These are phyloP conservation scores for Fibroporia radiculosa DNA, from an alignment of 768 basidiomycete species.

Conservation along the genomic window DNA sequence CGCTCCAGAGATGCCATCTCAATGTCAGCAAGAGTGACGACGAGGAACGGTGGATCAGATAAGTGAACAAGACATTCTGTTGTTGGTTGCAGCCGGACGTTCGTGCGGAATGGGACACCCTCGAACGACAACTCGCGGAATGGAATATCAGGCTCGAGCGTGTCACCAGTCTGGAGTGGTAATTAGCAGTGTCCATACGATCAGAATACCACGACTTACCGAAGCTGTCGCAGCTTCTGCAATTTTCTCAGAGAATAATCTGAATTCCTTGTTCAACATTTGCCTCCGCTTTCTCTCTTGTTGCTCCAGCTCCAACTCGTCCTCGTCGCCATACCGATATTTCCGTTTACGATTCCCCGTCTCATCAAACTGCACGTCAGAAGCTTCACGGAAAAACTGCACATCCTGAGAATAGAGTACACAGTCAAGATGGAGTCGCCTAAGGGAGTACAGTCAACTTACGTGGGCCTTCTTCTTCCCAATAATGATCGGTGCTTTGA, in stretches of 20 bases:
- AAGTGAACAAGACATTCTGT: conserved; percentile 96
- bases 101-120: conserved; percentile 93
- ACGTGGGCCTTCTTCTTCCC: conserved; percentile 98
- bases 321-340: conserved; percentile 95
- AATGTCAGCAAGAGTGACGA: conserved; percentile 89
- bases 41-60: conserved; percentile 92
- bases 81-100: conserved; percentile 90
- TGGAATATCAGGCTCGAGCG: conserved; percentile 90
- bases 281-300: conserved; percentile 88
- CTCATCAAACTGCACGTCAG: conserved; percentile 96
- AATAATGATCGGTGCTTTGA: conserved; percentile 95
- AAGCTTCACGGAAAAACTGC: conserved; percentile 97
- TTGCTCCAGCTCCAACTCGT: conserved; percentile 98
- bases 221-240: conserved; percentile 74
- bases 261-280: conserved; percentile 90
- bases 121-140: conserved; percentile 97
- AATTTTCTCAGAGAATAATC: conserved; percentile 86
- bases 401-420: conserved; percentile 56
- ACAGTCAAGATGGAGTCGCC: not conserved
- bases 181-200: conserved; percentile 4
- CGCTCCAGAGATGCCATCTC: conserved; percentile 96
- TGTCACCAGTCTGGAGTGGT: conserved; percentile 55
- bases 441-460: conserved; percentile 21
- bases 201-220: conserved; percentile 35
- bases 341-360: conserved; percentile 98